Base-by-base conservation (phyloP, 1,284 basidiomycete genomes). In the Trichosporon coremiiforme region DNA sequence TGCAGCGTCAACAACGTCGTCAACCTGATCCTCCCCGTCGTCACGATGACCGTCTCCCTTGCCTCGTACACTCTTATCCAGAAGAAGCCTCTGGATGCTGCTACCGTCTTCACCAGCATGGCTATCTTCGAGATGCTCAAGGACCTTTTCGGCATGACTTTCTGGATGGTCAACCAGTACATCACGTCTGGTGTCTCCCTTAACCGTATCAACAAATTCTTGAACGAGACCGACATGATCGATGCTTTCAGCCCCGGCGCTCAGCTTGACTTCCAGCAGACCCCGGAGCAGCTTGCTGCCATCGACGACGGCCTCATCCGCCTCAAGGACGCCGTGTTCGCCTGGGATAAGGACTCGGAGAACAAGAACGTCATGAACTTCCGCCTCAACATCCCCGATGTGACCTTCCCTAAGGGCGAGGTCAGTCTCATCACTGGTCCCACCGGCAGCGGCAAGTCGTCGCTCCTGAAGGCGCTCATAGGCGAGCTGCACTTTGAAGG, bases 41-140 rank as follows among this genome's bases (percentile, higher is more conserved):
- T 89, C 45, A 89, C 88, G 15, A 92, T 91, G 87, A 77, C 89
- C 45, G 85, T 86, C 20, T 90, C 90, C 0, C 92, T 89, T 77
- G 86, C 86, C 8, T 87, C 88, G 41, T 90, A 87, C 75, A 87
- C 86, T 13, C 71, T 85, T 2, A 76, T 87, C 10, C 82, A 86
- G 77, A 83, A 85, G 73, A 74, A 81, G 71, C 77, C 83, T 29
- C 78, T 87, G 9, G 85, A 85, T 0, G 86, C 82, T 8, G 76
- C 82, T 6, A 80, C 69, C 72, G 82, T 84, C 38, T 84, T 82
- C 75, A 81, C 79, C 17, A 79, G 78, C 70, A 81, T 84, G 77
- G 75, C 79, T 7, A 78, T 83, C 7, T 83, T 84, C 69, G 83
- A 84, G 65, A 70, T 80, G 4, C 72, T 84, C 68, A 80, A 81